Evolutionary conservation across 2,329 filamentous ascomycete species (phyloP).

Genomic region (Diaporthe sp.): DNA sequence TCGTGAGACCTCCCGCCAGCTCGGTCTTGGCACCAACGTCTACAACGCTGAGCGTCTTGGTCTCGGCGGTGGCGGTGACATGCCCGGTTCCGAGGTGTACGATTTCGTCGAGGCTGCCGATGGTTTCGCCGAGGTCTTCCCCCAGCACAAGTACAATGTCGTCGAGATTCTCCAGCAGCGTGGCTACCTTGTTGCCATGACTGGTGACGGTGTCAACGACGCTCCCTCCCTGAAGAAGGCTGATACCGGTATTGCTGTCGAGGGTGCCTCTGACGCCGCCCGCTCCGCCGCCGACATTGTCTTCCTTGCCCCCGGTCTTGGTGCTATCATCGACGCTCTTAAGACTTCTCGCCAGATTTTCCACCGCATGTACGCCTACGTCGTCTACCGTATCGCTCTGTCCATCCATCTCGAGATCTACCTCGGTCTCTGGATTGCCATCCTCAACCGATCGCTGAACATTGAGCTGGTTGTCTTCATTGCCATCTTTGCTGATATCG

Average conservation of each 20-base stretch:
- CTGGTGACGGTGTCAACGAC: constrained; percentile 95
- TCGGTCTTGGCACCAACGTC: constrained; percentile 92
- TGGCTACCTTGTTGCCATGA: constrained; percentile 96
- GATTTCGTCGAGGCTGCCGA: constrained; percentile 96
- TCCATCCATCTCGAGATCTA: constrained; percentile 94
- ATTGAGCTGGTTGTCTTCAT: constrained; percentile 93
- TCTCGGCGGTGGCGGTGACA: constrained; percentile 90
- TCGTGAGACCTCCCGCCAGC: constrained; percentile 90
- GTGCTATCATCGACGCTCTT: constrained; percentile 91
- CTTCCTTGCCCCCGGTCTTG: constrained; percentile 91
- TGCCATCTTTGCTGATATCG: constrained; percentile 94
- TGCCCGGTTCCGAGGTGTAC: constrained; percentile 94
- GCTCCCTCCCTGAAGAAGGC: constrained; percentile 94
- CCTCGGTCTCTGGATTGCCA: constrained; percentile 91
- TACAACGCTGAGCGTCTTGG: constrained; percentile 95
- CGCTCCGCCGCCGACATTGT: constrained; percentile 94
- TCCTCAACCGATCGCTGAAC: constrained; percentile 87
- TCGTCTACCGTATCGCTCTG: constrained; percentile 93
- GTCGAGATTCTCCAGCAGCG: constrained; percentile 94
- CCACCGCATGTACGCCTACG: constrained; percentile 97
- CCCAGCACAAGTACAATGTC: constrained; percentile 95
- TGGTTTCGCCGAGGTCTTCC: constrained; percentile 95
- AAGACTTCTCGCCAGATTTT: constrained; percentile 96
- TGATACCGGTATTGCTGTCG: constrained; percentile 96
- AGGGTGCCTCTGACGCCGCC: constrained; percentile 91